These are phyloP conservation scores for Jaapia argillacea DNA, from an alignment of 768 basidiomycete genomes.

Conservation along the genomic window DNA sequence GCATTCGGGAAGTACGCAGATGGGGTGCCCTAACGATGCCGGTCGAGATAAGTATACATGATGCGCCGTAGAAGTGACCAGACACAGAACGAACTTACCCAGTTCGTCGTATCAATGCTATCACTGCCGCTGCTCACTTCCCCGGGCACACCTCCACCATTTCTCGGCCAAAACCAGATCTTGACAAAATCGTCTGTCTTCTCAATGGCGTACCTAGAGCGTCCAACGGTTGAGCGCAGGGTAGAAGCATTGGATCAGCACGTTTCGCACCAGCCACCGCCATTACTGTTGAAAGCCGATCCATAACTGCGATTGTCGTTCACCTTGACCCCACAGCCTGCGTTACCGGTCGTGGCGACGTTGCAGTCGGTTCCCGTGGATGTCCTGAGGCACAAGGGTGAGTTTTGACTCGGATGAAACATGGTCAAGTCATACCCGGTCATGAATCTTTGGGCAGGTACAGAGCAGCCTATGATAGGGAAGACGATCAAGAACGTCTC, in stretches of 20 bases:
- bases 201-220: conserved; percentile 49
- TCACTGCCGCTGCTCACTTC: conserved; percentile 32
- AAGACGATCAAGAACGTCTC: no score
- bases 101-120: conserved; percentile 36
- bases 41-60: neutral
- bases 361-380: conserved; percentile 11
- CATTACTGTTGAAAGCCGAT: conserved; percentile 11
- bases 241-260: neutral
- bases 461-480: conserved; percentile 7
- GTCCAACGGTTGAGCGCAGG: neutral
- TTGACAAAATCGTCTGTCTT: conserved; percentile 47
- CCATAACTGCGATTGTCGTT: conserved; percentile 13
- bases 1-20: conserved; percentile 22
- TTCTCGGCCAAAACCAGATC: conserved; percentile 64
- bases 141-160: conserved; percentile 29
- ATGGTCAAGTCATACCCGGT: conserved; percentile 16
- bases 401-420: conserved; percentile 1
- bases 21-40: conserved; percentile 18
- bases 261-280: conserved; percentile 19
- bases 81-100: conserved; percentile 26
- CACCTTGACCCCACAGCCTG: conserved; percentile 12
- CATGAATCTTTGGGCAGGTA: conserved; percentile 12
- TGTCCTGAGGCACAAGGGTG: conserved; percentile 2
- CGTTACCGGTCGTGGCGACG: conserved; percentile 9
- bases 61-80: neutral